phyloP scores from a whole-genome alignment of 2,329 filamentous ascomycete genomes.

The Fusarium agapanthi region DNA sequence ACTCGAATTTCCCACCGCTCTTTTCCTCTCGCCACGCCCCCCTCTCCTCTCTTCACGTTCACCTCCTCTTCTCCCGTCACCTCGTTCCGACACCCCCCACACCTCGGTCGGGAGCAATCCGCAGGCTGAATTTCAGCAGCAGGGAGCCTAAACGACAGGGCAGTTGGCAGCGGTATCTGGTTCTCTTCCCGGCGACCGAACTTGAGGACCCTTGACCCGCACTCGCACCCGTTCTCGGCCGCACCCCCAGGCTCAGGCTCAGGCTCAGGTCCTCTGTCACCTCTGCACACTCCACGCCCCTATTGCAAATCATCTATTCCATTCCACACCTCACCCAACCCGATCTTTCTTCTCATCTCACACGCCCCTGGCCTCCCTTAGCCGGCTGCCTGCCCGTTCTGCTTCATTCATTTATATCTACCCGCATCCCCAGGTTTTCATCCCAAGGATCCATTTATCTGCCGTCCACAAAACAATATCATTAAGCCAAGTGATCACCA shows the following conservation, averaged over 20 bases:
- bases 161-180: background rate
- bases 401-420: constrained; percentile 42
- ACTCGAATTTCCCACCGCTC: constrained; percentile 30
- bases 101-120: constrained; percentile 20
- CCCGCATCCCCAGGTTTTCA: constrained; percentile 38
- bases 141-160: constrained; percentile 11
- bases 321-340: constrained; percentile 28
- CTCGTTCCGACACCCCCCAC: background rate
- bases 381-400: constrained; percentile 37
- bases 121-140: constrained; percentile 12
- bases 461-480: constrained; percentile 26
- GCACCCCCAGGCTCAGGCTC: constrained; percentile 11
- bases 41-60: background rate
- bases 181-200: constrained; percentile 27
- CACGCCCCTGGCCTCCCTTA: constrained; percentile 37
- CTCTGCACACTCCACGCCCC: constrained; percentile 2
- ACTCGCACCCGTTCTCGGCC: constrained; percentile 17
- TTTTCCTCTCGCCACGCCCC: constrained; percentile 28
- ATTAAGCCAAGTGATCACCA: constrained; percentile 27
- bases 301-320: constrained; percentile 29
- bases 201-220: constrained; percentile 28
- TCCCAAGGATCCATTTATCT: constrained; percentile 29
- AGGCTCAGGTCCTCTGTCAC: background rate
- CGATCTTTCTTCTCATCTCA: constrained; percentile 17
- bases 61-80: background rate